Percentiles rank a stretch among this genome's conserved stretches.
Evolutionary conservation across 2,329 filamentous ascomycete genomes (phyloP).

Genomic region (Colletotrichum sp.): DNA sequence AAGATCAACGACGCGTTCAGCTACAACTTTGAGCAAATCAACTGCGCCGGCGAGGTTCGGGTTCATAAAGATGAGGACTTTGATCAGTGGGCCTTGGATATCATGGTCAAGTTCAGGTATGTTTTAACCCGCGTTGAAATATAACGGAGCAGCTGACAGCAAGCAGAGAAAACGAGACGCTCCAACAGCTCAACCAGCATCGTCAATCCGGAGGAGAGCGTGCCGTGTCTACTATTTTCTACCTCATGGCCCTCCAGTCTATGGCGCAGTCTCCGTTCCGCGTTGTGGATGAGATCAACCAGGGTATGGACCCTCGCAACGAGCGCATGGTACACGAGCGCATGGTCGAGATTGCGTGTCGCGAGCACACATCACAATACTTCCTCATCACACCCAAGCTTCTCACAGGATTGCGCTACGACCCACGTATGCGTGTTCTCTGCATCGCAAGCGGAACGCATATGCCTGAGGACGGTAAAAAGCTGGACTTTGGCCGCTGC

Average conservation of each 20-base stretch:
- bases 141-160: background rate
- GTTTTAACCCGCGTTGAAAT: slow-evolving; percentile 29
- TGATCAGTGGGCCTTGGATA: slow-evolving; percentile 91
- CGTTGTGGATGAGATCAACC: slow-evolving; percentile 99
- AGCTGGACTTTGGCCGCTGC: slow-evolving; percentile 54
- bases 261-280: slow-evolving; percentile 95
- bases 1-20: slow-evolving; percentile 91
- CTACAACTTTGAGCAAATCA: slow-evolving; percentile 93
- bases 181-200: slow-evolving; percentile 87
- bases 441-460: slow-evolving; percentile 91
- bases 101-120: slow-evolving; percentile 93
- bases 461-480: slow-evolving; percentile 60
- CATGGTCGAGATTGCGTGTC: slow-evolving; percentile 97
- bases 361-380: slow-evolving; percentile 81
- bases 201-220: slow-evolving; percentile 96
- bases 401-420: slow-evolving; percentile 83
- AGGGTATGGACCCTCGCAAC: slow-evolving; percentile 98
- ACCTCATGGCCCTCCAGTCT: slow-evolving; percentile 95
- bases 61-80: slow-evolving; percentile 93
- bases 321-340: slow-evolving; percentile 98
- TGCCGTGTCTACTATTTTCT: slow-evolving; percentile 97
- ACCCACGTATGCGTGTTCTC: slow-evolving; percentile 88
- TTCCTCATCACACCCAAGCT: slow-evolving; percentile 98
- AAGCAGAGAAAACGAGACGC: slow-evolving; percentile 76
- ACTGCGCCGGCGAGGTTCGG: slow-evolving; percentile 88